Evolutionary conservation across 2,329 filamentous ascomycete genomes (phyloP).

Genomic region (Emergomyces orientalis): DNA sequence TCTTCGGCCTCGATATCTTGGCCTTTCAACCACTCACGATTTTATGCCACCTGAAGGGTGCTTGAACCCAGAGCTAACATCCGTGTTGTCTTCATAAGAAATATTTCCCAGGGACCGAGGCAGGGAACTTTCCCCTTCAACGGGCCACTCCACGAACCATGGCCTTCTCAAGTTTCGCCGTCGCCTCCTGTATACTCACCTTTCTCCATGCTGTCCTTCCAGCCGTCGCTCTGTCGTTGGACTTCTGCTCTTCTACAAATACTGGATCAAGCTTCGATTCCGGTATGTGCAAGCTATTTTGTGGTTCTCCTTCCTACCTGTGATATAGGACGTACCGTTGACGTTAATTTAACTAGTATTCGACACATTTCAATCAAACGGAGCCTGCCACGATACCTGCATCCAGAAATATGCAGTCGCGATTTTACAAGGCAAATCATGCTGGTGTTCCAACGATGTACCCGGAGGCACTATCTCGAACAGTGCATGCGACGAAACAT

Average conservation of each 20-base stretch:
- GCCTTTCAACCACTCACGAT: background rate
- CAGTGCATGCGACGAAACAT: constrained; percentile 31
- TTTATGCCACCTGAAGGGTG: background rate
- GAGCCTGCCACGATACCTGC: constrained; percentile 34
- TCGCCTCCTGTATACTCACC: constrained; percentile 13
- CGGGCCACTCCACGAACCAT: background rate
- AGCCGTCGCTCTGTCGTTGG: constrained; percentile 21
- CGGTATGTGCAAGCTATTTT: constrained; percentile 25
- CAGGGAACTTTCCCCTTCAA: background rate
- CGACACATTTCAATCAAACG: constrained; percentile 39
- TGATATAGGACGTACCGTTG: constrained; percentile 7
- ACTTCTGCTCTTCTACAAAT: constrained; percentile 38
- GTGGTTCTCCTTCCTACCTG: background rate
- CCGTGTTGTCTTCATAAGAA: background rate
- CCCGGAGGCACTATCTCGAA: constrained; percentile 30
- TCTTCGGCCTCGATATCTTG: background rate
- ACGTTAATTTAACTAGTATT: constrained; percentile 23
- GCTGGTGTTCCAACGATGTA: constrained; percentile 42
- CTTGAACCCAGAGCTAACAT: background rate
- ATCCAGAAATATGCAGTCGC: constrained; percentile 36
- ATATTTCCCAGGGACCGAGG: too few species aligned
- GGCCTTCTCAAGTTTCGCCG: background rate
- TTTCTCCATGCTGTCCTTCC: constrained; percentile 22
- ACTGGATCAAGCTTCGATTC: constrained; percentile 33
- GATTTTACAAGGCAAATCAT: constrained; percentile 37